A percentile compares a stretch with the other conserved stretches of the same genome.
Evolutionary conservation across 2,329 filamentous ascomycete genomes (phyloP).

Genomic region (Coniella lustricola): DNA sequence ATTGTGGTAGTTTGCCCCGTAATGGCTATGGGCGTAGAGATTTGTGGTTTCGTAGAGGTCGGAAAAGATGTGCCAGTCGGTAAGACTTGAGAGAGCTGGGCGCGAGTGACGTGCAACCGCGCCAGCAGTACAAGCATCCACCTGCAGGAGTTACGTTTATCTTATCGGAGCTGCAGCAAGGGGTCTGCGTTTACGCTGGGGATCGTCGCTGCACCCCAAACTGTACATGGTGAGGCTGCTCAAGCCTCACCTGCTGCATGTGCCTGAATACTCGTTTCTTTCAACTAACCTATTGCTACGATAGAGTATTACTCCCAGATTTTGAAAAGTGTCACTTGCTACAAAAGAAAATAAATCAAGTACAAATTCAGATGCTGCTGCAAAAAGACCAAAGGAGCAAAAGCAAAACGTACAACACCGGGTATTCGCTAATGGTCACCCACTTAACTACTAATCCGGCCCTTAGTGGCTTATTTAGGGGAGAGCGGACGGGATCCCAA

Average conservation of each 20-base stretch:
- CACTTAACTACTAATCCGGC: conserved; percentile 2
- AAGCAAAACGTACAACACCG: background rate
- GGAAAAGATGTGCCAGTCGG: background rate
- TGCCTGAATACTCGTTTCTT: too few species aligned
- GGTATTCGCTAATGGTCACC: conserved; percentile 2
- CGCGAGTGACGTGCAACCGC: background rate
- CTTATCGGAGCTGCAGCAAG: background rate
- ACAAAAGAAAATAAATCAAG: too few species aligned
- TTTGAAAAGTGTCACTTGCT: too few species aligned
- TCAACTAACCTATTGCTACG: too few species aligned
- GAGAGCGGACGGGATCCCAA: conserved; percentile 1
- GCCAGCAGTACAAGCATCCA: background rate
- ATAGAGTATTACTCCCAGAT: too few species aligned
- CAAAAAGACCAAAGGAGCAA: too few species aligned
- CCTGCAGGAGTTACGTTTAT: background rate
- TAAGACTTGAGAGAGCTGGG: background rate
- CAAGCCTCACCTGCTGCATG: too few species aligned
- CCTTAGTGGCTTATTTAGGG: conserved; percentile 1
- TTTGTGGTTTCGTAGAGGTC: background rate
- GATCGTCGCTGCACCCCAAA: too few species aligned
- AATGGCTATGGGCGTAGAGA: background rate
- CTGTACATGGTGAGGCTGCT: too few species aligned
- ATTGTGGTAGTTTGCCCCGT: conserved; percentile 22
- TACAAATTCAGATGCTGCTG: too few species aligned
- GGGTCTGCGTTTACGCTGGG: too few species aligned